Evolutionary conservation across 2,329 filamentous ascomycete species (phyloP).

Genomic region (Chaetomiaceae sp.): DNA sequence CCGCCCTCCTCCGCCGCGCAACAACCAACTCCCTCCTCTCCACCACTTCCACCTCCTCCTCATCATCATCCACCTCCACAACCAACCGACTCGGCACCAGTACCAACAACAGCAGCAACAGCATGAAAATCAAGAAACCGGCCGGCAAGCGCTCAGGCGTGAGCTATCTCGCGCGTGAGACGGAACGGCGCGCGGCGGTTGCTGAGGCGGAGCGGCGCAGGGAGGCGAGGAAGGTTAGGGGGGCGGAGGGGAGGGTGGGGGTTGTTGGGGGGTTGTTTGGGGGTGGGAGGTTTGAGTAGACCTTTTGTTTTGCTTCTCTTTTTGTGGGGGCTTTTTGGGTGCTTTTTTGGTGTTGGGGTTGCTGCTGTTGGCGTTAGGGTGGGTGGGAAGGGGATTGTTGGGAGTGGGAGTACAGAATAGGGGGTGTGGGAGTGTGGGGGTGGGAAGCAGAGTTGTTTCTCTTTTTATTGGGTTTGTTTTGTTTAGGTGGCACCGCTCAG

Average conservation of each 20-base stretch:
- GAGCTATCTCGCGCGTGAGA: slow-evolving; percentile 56
- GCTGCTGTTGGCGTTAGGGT: too few relatives aligned
- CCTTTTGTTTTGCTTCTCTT: too few relatives aligned
- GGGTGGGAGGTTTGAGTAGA: slow-evolving; percentile 48
- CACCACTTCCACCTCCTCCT: slow-evolving; percentile 30
- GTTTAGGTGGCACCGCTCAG: too few relatives aligned
- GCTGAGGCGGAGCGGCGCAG: slow-evolving; percentile 54
- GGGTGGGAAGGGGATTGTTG: too few relatives aligned
- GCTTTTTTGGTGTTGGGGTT: too few relatives aligned
- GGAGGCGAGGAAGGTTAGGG: slow-evolving; percentile 53
- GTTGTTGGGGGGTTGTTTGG: slow-evolving; percentile 56
- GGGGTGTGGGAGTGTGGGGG: too few relatives aligned
- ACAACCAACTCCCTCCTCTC: slow-evolving; percentile 58
- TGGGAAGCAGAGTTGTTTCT: too few relatives aligned
- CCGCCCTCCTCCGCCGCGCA: slow-evolving; percentile 65
- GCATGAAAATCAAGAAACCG: slow-evolving; percentile 53
- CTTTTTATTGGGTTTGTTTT: too few relatives aligned
- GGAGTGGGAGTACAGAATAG: too few relatives aligned
- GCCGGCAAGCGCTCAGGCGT: slow-evolving; percentile 57
- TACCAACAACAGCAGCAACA: slow-evolving; percentile 25
- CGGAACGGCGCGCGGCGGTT: slow-evolving; percentile 50
- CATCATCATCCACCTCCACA: slow-evolving; percentile 30
- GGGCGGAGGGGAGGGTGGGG: slow-evolving; percentile 52
- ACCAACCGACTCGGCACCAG: slow-evolving; percentile 28
- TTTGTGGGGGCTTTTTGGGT: too few relatives aligned